phyloP scores from a whole-genome alignment of 306 rosid species.

The Biancaea sappan region DNA sequence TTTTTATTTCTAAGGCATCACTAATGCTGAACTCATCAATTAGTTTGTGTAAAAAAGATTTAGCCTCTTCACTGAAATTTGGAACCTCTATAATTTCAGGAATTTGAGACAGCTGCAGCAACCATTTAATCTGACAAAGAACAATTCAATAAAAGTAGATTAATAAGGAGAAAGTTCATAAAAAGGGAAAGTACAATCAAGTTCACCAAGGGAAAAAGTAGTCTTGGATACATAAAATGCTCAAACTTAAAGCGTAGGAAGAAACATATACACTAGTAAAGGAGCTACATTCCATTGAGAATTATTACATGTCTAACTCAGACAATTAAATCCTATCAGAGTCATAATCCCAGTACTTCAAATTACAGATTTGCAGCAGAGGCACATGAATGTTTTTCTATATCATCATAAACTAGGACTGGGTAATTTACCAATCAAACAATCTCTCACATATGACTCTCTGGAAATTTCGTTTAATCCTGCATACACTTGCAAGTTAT shows the following conservation, averaged over 20 bases:
- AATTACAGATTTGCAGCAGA: not conserved
- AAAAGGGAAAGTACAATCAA: not conserved
- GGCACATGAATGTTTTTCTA: not conserved
- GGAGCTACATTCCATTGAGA: not conserved
- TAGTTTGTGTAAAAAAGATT: slow-evolving; percentile 54
- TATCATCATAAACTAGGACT: not conserved
- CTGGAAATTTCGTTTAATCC: not conserved
- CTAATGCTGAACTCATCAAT: slow-evolving; percentile 52
- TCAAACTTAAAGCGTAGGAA: not conserved
- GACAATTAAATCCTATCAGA: not conserved
- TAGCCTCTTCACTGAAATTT: slow-evolving; percentile 63
- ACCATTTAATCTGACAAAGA: slow-evolving; percentile 69
- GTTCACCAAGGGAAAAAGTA: not conserved
- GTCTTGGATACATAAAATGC: not conserved
- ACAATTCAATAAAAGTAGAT: not conserved
- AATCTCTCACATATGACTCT: not conserved
- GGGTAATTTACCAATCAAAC: not conserved
- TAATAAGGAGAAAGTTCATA: not conserved
- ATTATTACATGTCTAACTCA: not conserved
- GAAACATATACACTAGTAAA: not conserved
- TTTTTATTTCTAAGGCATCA: slow-evolving; percentile 76
- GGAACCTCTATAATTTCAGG: slow-evolving; percentile 77
- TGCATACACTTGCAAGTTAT: not conserved
- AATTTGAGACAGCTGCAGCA: slow-evolving; percentile 68
- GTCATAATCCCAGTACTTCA: not conserved